Evolutionary conservation across 164 flowering plant species (phyloP).

Genomic region (Amborella trichopoda): DNA sequence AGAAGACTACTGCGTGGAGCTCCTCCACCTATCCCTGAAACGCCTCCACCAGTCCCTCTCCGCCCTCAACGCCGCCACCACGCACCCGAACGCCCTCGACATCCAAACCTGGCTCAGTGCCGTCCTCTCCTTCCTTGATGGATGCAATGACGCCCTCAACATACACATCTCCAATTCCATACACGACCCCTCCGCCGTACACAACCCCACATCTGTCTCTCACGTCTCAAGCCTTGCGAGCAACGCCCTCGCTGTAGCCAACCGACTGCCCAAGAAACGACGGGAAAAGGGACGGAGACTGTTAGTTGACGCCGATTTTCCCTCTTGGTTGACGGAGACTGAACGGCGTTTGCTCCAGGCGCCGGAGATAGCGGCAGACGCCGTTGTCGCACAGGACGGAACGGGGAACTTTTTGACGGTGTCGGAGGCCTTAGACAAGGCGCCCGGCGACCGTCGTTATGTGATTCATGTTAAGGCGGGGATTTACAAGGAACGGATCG

Average conservation of each 20-base stretch:
- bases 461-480: constrained; percentile 76
- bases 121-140: constrained; percentile 29
- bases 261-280: constrained; percentile 15
- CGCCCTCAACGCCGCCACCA: constrained; percentile 21
- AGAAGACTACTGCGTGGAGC: constrained; percentile 28
- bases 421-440: constrained; percentile 68
- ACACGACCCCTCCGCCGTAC: background rate
- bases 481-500: constrained; percentile 74
- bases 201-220: constrained; percentile 23
- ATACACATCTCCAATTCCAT: no score
- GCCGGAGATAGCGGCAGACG: constrained; percentile 36
- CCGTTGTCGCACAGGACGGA: constrained; percentile 83
- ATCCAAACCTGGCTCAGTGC: constrained; percentile 53
- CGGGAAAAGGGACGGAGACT: background rate
- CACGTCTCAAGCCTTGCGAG: constrained; percentile 25
- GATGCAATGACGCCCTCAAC: constrained; percentile 48
- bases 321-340: constrained; percentile 23
- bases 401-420: constrained; percentile 66
- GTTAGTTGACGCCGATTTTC: constrained; percentile 1
- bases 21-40: constrained; percentile 29
- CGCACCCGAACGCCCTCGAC: constrained; percentile 21
- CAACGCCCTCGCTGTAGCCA: constrained; percentile 33
- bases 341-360: constrained; percentile 28
- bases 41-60: constrained; percentile 26
- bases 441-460: constrained; percentile 62